Base-by-base conservation (phyloP, 2,329 filamentous ascomycete species). In the Tolypocladium capitatum region DNA sequence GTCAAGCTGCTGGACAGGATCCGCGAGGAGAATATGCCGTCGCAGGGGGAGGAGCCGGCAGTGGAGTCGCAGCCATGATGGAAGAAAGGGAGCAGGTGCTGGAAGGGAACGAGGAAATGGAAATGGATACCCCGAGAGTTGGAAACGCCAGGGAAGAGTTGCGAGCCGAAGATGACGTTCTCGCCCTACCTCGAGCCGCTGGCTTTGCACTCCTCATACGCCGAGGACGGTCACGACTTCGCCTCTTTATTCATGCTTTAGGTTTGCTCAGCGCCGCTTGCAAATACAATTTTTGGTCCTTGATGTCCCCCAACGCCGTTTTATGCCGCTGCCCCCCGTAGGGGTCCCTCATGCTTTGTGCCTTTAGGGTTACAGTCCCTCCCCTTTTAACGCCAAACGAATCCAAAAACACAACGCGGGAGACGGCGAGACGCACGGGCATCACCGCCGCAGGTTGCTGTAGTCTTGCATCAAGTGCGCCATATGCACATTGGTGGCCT, bases 401-500 rank as follows among this genome's bases (percentile, higher is more conserved):
- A 42, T 42, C 16, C 24, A 42, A 42, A 41, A 6, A 6, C 14
- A 41, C 20, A 16, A 7, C 5, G 24, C 4, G 38, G 1, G 38
- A 24, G 24, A 24, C 24, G 3, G 24, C 24, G 24, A 24, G 24
- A 24, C 24, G 24, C 3, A 24, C 24, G 14, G 7, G 3, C 16
- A 18, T 64, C 56, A 73, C 49, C 69, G 60, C 56, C 71, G 68
- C 55, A 70, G 60, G 46, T 69, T 64, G 52, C 70, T 75, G 60
- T 72, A 90, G 61, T 91, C 86, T 68, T 88, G 83, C 60, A 94
- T 73, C 50, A 94, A 75, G 53, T 83, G 80, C 56, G 75, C 74
- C 88, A 95, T 94, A 63, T 95, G 89, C 28, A 80, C 81, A 62
- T 95, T 95, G 27, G 87, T 94, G 48, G 84, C 81, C 74, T 90